Base-by-base conservation (phyloP, 192 early-diverging fungal species). In the Backusella luteola region DNA sequence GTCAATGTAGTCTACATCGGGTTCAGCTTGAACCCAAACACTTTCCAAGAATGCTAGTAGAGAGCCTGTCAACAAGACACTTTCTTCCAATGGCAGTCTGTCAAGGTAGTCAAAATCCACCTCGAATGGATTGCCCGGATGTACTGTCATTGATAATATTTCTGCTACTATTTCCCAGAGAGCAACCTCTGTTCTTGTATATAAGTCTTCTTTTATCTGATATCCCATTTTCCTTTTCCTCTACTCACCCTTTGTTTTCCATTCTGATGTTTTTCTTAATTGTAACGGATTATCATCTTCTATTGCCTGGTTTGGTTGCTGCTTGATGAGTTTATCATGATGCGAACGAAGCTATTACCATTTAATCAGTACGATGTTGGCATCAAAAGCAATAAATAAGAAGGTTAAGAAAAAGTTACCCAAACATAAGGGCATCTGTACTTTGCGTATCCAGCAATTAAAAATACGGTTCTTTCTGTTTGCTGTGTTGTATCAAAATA, bases 401-500 rank as follows among this genome's bases (percentile, higher is more conserved):
- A 32, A 32, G 32, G 32, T 29, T 29, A 44, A 19, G 34, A 34
- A 17, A 41, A 12, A n/a, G 0, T 15, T 71, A 71, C 70, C 70
- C 70, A 71, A 17, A 71, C 70, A 71, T 71, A 71, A 14, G 70
- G 70, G 34, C 70, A 71, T 34, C 44, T 36, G 39, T 71, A 71
- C 19, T 71, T 71, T 46, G 70, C 70, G 49, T 71, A 71, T 17
- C 70, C 70, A 32, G 70, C 70, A 26, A 71, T 39, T 49, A 71
- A 49, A 49, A 71, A 71, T 12, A 71, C 44, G 15, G 44, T 49
- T 34, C 70, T 39, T 71, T 71, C 42, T 44, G 23, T 49, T 49
- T 71, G 26, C 70, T 49, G 46, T 34, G 14, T 34, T 4, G 11
- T 32, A 66, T 34, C 3, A 34, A 35, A 34, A 68, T 6, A 68